Conservation (phyloP, 2,329 filamentous ascomycete species). For the Dactylonectria macrodidyma region DNA sequence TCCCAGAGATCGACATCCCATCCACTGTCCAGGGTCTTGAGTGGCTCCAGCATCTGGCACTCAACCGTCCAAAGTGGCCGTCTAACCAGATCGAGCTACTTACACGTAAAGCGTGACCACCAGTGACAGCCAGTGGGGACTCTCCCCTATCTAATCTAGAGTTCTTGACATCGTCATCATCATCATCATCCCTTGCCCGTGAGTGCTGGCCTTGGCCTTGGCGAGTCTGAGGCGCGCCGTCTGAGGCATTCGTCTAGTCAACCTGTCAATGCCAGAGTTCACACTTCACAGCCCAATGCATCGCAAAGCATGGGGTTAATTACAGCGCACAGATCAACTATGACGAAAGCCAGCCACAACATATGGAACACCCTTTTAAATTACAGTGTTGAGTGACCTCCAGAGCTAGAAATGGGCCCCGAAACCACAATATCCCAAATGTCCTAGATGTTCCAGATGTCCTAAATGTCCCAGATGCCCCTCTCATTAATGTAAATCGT, state of each 20-base stretch:
- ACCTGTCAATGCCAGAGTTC: constrained; percentile 2
- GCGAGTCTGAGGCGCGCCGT: no score
- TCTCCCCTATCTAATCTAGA: background rate
- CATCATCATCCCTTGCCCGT: background rate
- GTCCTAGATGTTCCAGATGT: background rate
- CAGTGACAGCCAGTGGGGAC: background rate
- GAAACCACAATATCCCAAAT: background rate
- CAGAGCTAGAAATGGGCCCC: background rate
- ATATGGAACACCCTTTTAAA: background rate
- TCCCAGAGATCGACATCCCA: constrained; percentile 37
- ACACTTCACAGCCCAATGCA: no score
- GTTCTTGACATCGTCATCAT: background rate
- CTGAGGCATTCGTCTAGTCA: background rate
- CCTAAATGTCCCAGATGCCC: no score
- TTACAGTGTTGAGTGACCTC: background rate
- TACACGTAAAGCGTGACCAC: background rate
- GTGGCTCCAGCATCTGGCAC: constrained; percentile 4
- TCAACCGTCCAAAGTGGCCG: background rate
- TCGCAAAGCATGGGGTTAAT: no score
- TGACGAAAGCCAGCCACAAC: constrained; percentile 13
- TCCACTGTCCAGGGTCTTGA: constrained; percentile 15
- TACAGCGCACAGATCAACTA: constrained; percentile 16
- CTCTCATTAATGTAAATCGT: no score
- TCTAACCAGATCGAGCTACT: background rate
- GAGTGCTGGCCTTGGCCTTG: no score